Evolutionary conservation across 176 grass and related monocot genomes (phyloP), one percentile per base, ranked within the genome.

Genomic region (Phoenix dactylifera): DNA sequence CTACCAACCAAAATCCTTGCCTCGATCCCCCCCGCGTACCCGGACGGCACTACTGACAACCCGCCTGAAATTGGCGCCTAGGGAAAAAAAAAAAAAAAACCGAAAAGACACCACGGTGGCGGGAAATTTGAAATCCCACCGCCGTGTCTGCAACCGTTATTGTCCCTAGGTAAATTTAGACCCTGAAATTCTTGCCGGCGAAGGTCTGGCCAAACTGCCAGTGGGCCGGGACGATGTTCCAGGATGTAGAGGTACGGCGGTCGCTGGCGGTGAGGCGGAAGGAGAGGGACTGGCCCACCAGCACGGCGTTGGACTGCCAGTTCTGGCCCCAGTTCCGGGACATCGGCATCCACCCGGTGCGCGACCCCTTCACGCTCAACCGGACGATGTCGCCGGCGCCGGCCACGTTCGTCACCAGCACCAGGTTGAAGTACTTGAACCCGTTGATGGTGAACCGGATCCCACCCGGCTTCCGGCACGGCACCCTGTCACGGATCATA

Each of bases 251-350:
- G 12, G 66, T 85, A 32, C 82, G 65, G 26, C 18, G 76, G 68
- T 85, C 82, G 18, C 82, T 74, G 17, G 71, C 66, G 24, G 66
- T 85, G 28, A 85, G 62, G 15, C 82, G 76, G 63, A 85, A 85
- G 18, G 82, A 85, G 26, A 85, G 64, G 22, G 72, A 6, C 19
- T 75, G 76, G 22, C 81, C 64, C 14, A 78, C 81, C 64, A 84
- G 64, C 22, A 48, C 58, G 15, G 81, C 74, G 25, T 84, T 84
- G 58, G 81, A 84, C 39, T 84, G 81, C 81, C 81, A 84, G 72
- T 84, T 84, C 67, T 84, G 81, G 7, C 81, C 81, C 81, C 81
- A 84, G 15, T 84, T 84, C 5, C 75, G 81, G 5, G 81, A 84
- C 81, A 84, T 78, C 10, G 67, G 50, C 57, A 84, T 75, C 82